Evolutionary conservation across 176 grass and related monocot species (phyloP).

Genomic region (Thalia dealbata): DNA sequence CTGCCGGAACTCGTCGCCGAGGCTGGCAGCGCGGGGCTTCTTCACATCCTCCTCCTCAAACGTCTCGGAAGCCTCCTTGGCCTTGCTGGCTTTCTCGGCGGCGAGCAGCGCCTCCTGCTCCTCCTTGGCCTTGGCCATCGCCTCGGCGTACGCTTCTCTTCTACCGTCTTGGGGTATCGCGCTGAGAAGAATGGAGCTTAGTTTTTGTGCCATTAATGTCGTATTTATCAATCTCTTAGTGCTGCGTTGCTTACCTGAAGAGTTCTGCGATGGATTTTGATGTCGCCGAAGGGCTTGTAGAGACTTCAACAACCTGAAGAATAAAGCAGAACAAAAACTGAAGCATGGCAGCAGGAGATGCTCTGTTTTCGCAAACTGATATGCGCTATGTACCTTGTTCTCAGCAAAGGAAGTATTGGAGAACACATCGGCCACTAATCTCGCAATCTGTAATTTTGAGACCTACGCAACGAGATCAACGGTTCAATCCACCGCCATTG

Average conservation of each 20-base stretch:
- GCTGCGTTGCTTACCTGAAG: conserved; percentile 36
- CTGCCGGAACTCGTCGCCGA: conserved; percentile 7
- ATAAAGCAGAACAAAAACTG: not conserved
- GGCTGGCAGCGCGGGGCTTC: not conserved
- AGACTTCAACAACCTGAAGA: conserved; percentile 84
- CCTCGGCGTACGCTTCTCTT: conserved; percentile 67
- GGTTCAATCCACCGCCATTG: not conserved
- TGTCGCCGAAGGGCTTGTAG: conserved; percentile 46
- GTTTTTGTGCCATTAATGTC: not conserved
- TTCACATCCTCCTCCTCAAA: conserved; percentile 20
- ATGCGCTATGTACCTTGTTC: conserved; percentile 54
- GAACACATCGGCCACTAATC: conserved; percentile 78
- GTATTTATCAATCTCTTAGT: not conserved
- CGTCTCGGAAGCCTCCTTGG: conserved; percentile 32
- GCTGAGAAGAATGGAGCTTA: not conserved
- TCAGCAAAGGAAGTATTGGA: conserved; percentile 57
- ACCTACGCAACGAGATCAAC: conserved; percentile 33
- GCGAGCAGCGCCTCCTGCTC: conserved; percentile 34
- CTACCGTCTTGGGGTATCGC: conserved; percentile 60
- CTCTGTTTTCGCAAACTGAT: not conserved
- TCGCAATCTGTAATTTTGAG: conserved; percentile 65
- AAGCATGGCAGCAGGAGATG: not conserved
- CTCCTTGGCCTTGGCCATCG: conserved; percentile 48
- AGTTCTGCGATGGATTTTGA: conserved; percentile 52
- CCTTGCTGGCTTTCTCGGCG: conserved; percentile 31